Conservation (phyloP, 495 filamentous ascomycete genomes). For the Neurospora sp. region DNA sequence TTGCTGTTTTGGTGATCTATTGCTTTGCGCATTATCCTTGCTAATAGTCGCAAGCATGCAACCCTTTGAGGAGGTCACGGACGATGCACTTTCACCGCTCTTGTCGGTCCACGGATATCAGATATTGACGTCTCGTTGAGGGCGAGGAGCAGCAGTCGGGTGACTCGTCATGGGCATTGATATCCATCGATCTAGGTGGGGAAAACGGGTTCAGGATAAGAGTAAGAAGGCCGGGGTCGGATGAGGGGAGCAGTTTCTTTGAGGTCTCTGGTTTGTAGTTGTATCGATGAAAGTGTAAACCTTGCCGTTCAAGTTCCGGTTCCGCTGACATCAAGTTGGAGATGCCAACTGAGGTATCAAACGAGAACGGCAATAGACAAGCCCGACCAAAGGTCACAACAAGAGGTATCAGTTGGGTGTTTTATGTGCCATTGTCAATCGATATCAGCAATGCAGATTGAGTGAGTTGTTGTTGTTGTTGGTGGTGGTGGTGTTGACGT, state of each 20-base stretch:
- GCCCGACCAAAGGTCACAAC: background rate
- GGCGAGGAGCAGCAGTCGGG: background rate
- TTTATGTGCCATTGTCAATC: background rate
- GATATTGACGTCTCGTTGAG: background rate
- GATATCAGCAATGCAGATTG: background rate
- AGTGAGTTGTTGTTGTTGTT: background rate
- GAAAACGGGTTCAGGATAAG: background rate
- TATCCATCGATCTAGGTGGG: background rate
- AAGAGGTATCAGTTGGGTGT: background rate
- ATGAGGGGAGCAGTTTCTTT: background rate
- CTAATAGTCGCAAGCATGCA: background rate
- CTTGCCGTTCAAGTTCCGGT: background rate
- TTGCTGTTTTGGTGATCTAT: background rate
- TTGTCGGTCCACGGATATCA: constrained; percentile 8
- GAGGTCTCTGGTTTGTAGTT: background rate
- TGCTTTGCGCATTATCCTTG: background rate
- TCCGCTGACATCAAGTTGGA: background rate
- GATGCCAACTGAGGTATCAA: background rate
- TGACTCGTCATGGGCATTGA: background rate
- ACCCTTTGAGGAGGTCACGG: background rate
- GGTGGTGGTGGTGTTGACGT: background rate
- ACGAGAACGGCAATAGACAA: background rate
- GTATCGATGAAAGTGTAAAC: background rate
- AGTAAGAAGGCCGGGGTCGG: background rate
- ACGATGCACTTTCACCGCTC: constrained; percentile 16